Conservation (phyloP, 805 yeast genomes). For the Suhomyces sp. region DNA sequence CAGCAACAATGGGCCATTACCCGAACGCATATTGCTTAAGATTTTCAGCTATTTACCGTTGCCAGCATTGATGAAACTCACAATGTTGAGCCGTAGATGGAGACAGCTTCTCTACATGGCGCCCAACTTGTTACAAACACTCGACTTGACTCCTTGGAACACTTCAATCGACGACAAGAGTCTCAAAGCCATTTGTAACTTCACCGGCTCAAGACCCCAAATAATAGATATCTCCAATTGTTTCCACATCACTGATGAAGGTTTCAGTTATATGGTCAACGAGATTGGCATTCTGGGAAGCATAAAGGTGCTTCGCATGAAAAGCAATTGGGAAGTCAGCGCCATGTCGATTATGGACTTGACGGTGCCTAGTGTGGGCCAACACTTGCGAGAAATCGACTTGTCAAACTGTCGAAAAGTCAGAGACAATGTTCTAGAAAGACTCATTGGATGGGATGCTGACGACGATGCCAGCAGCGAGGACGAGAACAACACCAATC, state of each 20-base stretch:
- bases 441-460: slow-evolving; percentile 57
- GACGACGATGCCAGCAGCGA: background rate
- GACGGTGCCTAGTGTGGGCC: slow-evolving; percentile 62
- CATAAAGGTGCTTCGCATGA: slow-evolving; percentile 55
- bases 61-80: slow-evolving; percentile 57
- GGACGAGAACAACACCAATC: slow-evolving; percentile 3
- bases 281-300: slow-evolving; percentile 67
- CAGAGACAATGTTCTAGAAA: slow-evolving; percentile 64
- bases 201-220: slow-evolving; percentile 68
- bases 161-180: slow-evolving; percentile 57
- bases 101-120: slow-evolving; percentile 59
- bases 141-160: slow-evolving; percentile 64
- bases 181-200: slow-evolving; percentile 57
- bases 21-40: slow-evolving; percentile 55
- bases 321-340: slow-evolving; percentile 71
- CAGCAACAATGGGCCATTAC: slow-evolving; percentile 51
- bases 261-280: slow-evolving; percentile 67
- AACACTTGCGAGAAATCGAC: slow-evolving; percentile 56
- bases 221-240: slow-evolving; percentile 65
- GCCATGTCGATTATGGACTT: slow-evolving; percentile 83
- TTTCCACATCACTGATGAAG: slow-evolving; percentile 73
- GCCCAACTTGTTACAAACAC: slow-evolving; percentile 45
- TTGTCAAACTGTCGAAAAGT: slow-evolving; percentile 72
- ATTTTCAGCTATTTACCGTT: slow-evolving; percentile 54
- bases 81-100: slow-evolving; percentile 65